These are phyloP conservation scores for Calocera cornea DNA, from an alignment of 768 basidiomycete species.

Conservation along the genomic window DNA sequence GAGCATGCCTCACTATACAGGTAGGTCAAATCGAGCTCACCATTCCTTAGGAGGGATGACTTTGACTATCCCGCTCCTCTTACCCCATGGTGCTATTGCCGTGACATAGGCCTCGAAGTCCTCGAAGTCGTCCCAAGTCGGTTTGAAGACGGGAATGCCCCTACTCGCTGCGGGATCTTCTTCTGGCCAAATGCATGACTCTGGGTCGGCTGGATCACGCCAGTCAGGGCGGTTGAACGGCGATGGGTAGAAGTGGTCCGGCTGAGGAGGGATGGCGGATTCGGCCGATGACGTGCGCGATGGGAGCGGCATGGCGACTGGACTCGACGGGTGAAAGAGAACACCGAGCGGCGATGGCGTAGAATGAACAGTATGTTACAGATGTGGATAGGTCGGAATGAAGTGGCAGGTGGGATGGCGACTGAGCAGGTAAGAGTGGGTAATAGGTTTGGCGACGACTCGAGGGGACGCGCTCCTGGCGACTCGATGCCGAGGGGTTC, in stretches of 20 bases:
- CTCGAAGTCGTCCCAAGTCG: conserved; percentile 77
- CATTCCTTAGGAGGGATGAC: conserved; percentile 92
- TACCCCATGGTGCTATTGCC: conserved; percentile 79
- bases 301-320: background rate
- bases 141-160: conserved; percentile 94
- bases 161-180: conserved; percentile 71
- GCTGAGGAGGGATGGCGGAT: conserved; percentile 30
- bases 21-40: conserved; percentile 33
- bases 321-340: background rate
- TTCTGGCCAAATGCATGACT: conserved; percentile 41
- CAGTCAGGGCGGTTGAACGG: background rate
- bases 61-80: conserved; percentile 84
- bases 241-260: conserved; percentile 61
- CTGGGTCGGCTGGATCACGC: background rate
- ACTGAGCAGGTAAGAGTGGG: background rate
- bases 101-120: conserved; percentile 89
- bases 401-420: too few species aligned
- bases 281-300: background rate
- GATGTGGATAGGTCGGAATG: too few species aligned
- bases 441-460: background rate
- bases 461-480: background rate
- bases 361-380: too few species aligned
- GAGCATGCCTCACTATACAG: background rate
- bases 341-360: too few species aligned
- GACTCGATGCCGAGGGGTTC: background rate